Evolutionary conservation across 208 protist genomes (phyloP).

Genomic region (Trypanosoma avium): DNA sequence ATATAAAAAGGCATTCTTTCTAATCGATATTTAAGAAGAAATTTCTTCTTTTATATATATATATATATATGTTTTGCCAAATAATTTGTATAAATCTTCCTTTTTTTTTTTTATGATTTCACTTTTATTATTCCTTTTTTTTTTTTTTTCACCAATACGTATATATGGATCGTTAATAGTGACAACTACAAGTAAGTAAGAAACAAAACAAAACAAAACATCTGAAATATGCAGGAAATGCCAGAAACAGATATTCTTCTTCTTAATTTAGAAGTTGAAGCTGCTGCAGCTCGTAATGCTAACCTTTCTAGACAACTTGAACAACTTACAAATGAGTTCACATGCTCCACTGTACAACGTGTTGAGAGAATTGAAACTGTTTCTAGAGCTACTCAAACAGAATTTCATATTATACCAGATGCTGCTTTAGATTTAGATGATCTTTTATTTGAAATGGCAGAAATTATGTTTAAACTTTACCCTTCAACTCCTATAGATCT

Average conservation of each 20-base stretch:
- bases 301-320: constrained; percentile 50
- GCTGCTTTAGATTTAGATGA: constrained; percentile 36
- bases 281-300: constrained; percentile 70
- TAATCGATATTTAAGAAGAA: no score
- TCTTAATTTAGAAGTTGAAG: constrained; percentile 66
- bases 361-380: background rate
- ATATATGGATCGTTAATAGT: background rate
- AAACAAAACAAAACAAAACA: background rate
- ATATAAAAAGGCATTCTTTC: no score
- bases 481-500: constrained; percentile 28
- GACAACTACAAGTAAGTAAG: background rate
- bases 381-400: constrained; percentile 24
- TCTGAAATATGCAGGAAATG: constrained; percentile 11
- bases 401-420: constrained; percentile 5
- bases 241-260: constrained; percentile 45
- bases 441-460: constrained; percentile 36
- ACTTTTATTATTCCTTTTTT: constrained; percentile 3
- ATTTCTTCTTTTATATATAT: no score
- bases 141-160: no score
- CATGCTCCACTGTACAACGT: constrained; percentile 14
- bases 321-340: constrained; percentile 31
- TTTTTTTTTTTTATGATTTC: constrained; percentile 4
- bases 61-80: no score
- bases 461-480: constrained; percentile 32
- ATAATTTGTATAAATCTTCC: no score